Evolutionary conservation across 2,329 filamentous ascomycete species (phyloP).

Genomic region (Arthroderma uncinatum): DNA sequence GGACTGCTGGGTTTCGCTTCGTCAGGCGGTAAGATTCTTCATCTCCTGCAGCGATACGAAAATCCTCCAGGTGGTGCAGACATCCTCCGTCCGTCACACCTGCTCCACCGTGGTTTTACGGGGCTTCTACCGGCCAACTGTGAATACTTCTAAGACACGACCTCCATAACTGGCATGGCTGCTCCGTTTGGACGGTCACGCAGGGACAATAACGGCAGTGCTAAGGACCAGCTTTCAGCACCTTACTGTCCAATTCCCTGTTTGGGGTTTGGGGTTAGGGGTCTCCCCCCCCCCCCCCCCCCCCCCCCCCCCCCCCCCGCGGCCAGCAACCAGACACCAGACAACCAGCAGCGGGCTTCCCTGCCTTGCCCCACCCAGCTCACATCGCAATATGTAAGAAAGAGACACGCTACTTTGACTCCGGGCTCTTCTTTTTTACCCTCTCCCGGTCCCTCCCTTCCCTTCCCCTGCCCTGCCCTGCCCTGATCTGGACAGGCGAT

Average conservation of each 20-base stretch:
- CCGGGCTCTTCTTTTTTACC: background rate
- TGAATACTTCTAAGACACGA: background rate
- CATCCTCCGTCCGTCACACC: too few relatives aligned
- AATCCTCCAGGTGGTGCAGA: background rate
- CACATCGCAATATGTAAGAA: conserved; percentile 2
- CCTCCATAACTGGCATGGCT: background rate
- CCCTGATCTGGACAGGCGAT: background rate
- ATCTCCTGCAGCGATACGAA: background rate
- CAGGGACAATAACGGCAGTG: background rate
- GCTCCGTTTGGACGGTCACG: background rate
- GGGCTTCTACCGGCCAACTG: background rate
- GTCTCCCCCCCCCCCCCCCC: background rate
- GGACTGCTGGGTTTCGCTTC: too few relatives aligned
- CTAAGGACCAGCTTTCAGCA: background rate
- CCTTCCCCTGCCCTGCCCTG: background rate
- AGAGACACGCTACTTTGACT: background rate
- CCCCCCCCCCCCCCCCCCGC: background rate
- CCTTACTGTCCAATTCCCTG: background rate
- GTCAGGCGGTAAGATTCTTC: conserved; percentile 3
- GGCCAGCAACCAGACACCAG: too few relatives aligned
- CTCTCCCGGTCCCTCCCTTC: background rate
- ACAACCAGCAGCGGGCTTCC: background rate
- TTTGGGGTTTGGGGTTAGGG: background rate
- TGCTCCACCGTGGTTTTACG: background rate
- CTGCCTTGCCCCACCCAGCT: background rate